Evolutionary conservation across 345 rosid species (phyloP), one percentile per base, ranked within the genome.

Genomic region (Aethionema arabicum): DNA sequence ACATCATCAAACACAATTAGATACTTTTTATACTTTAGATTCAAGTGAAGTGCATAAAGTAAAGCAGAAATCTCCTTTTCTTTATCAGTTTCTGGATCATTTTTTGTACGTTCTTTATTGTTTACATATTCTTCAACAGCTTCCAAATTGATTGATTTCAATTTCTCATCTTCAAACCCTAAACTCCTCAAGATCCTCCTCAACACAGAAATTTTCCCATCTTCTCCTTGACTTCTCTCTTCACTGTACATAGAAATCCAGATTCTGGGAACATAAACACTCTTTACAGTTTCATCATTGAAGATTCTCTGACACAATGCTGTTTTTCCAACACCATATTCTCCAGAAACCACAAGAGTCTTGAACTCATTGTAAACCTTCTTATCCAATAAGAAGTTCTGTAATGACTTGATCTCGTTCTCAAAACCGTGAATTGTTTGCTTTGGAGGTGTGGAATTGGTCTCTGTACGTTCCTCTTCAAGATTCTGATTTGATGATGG

Each of bases 1-100:
- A 68, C 76, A 56, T 76, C 73, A 33, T 85, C 87, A 4, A 85
- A 62, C 29, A 85, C 77, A 11, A 85, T 67, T 58, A 82, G 70
- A 56, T 80, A 78, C 65, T 65, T 82, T 74, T 85, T 80, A 11
- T 87, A 82, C 66, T 65, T 63, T 11, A 82, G 67, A 21, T 67
- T 60, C 63, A 63, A 60, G 68, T 78, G 70, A 67, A 85, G 80
- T 5, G 84, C 82, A 50, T 63, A 75, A 8, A 73, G 44, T 8
- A 84, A 61, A 29, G 70, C 80, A 29, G 64, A 16, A 4, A 82
- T 39, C 33, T 57, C 73, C 56, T 60, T 61, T 4, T 68, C 41
- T 3, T 21, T 0, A 1, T 2, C 50, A 0, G 30, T 31, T 49
- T 53, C 67, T 61, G 4, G 0, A 63, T 56, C 74, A 8, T 0